phyloP scores from a whole-genome alignment of 441 rosid species.

The Erodium chrysanthum region DNA sequence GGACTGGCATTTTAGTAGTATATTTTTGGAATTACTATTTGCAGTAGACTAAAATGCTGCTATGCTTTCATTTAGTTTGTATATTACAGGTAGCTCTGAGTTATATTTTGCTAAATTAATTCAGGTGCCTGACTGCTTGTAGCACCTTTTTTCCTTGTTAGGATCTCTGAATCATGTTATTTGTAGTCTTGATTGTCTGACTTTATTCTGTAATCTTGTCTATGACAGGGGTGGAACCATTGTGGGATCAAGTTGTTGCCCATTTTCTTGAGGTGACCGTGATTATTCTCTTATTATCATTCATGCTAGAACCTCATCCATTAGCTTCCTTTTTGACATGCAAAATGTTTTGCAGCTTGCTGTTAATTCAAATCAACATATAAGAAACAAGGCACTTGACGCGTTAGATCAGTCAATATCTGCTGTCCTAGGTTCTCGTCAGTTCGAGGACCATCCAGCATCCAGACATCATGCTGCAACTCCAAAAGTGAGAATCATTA shows the following conservation, averaged over 20 bases:
- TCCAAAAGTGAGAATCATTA: conserved; percentile 47
- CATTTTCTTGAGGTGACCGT: conserved; percentile 81
- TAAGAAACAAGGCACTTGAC: conserved; percentile 83
- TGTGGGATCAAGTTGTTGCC: conserved; percentile 89
- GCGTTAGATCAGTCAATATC: conserved; percentile 89
- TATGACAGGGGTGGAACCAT: conserved; percentile 72
- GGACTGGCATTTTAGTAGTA: background rate
- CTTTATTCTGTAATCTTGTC: background rate
- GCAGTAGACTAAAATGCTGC: background rate
- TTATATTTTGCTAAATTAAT: background rate
- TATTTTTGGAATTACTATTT: background rate
- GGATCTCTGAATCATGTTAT: background rate
- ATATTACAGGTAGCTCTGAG: background rate
- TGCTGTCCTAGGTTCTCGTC: conserved; percentile 86
- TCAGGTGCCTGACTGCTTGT: background rate
- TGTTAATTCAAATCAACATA: conserved; percentile 64
- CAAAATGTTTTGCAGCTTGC: conserved; percentile 68
- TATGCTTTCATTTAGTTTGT: background rate
- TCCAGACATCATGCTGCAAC: conserved; percentile 32
- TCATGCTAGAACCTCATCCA: conserved; percentile 19
- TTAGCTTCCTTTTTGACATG: conserved; percentile 25
- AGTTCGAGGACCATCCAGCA: conserved; percentile 46
- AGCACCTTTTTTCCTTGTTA: background rate
- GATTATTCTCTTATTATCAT: conserved; percentile 16
- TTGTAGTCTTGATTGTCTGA: background rate